These are phyloP conservation scores for Rhizomucor pusillus DNA, from an alignment of 371 early-diverging fungal genomes.

Conservation along the genomic window DNA sequence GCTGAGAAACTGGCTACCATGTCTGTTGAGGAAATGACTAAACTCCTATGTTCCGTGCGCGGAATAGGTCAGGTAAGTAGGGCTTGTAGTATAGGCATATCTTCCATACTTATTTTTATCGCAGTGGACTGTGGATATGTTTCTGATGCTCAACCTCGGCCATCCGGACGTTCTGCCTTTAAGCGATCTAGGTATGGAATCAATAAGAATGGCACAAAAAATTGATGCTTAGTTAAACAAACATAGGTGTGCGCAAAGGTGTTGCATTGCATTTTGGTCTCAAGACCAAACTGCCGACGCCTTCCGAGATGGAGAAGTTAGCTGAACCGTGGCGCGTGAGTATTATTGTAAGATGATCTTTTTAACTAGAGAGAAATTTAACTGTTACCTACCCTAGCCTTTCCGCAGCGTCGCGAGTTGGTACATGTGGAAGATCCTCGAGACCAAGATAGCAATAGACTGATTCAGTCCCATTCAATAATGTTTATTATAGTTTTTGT, in stretches of 20 bases:
- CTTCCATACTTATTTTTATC: too few species aligned
- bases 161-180: slow-evolving; percentile 57
- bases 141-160: slow-evolving; percentile 51
- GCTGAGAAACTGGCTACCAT: slow-evolving; percentile 29
- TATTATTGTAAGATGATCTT: background rate
- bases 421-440: too few species aligned
- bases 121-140: slow-evolving; percentile 64
- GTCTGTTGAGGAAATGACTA: slow-evolving; percentile 44
- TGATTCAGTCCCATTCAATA: too few species aligned
- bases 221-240: background rate
- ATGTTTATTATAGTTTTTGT: too few species aligned
- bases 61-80: slow-evolving; percentile 62
- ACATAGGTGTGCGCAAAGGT: slow-evolving; percentile 46
- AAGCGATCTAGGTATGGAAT: slow-evolving; percentile 45
- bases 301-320: slow-evolving; percentile 41
- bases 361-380: too few species aligned
- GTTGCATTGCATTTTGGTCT: slow-evolving; percentile 41
- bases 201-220: background rate
- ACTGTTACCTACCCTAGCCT: too few species aligned
- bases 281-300: slow-evolving; percentile 25
- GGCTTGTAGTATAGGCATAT: background rate
- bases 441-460: too few species aligned
- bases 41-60: slow-evolving; percentile 40
- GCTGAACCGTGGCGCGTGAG: slow-evolving; percentile 44
- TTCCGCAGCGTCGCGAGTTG: too few species aligned